These are phyloP conservation scores for Pseudogymnoascus sp. DNA, from an alignment of 2,329 filamentous ascomycete species.

Conservation along the genomic window DNA sequence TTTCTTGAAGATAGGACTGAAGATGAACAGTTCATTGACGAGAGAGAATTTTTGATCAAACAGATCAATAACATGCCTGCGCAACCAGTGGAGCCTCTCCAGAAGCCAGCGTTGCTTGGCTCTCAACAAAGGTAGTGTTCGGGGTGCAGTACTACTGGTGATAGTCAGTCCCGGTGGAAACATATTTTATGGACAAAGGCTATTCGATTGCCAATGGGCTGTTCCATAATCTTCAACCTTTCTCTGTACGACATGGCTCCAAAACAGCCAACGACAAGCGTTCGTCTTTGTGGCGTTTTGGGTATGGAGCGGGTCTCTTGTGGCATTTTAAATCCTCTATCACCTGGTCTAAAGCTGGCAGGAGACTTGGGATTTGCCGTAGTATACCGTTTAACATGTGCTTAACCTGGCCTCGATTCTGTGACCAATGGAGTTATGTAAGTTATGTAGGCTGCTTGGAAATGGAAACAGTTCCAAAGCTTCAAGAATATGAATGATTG, in stretches of 20 bases:
- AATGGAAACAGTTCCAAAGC: neutral
- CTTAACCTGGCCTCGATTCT: constrained; percentile 4
- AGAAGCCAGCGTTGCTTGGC: constrained; percentile 29
- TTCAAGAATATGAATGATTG: constrained; percentile 7
- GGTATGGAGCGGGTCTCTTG: neutral
- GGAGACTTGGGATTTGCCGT: neutral
- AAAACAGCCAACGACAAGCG: neutral
- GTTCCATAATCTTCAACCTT: neutral
- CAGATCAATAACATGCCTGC: constrained; percentile 71
- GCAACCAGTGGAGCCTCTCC: constrained; percentile 41
- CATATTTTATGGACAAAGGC: neutral
- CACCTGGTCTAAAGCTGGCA: neutral
- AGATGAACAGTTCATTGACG: constrained; percentile 97
- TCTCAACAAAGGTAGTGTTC: constrained; percentile 21
- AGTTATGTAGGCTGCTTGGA: neutral
- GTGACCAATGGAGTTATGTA: neutral
- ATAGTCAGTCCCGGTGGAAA: neutral
- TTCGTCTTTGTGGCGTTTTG: constrained; percentile 2
- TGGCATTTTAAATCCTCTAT: neutral
- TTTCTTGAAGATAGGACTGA: constrained; percentile 94
- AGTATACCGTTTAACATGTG: neutral
- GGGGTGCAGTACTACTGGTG: neutral
- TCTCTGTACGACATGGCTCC: neutral
- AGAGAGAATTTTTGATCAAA: constrained; percentile 93
- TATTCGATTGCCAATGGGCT: neutral